Conservation (phyloP, 106 monocot genomes). For the Apostasia ramifera region DNA sequence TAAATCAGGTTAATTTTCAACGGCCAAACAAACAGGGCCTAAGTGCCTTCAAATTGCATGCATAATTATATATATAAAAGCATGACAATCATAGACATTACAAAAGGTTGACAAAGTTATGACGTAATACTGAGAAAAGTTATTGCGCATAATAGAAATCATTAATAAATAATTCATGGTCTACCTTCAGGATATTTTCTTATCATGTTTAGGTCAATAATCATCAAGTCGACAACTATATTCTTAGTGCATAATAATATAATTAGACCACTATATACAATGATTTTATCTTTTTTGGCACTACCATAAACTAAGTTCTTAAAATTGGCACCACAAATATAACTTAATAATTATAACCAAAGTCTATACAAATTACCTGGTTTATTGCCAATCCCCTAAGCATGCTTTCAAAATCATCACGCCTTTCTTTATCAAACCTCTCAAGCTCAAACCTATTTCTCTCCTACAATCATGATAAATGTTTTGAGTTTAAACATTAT, state of each 20-base stretch:
- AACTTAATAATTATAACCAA: not conserved
- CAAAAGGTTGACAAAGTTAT: too few relatives aligned
- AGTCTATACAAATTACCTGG: conserved; percentile 38
- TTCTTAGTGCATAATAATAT: too few relatives aligned
- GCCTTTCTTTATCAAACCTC: conserved; percentile 62
- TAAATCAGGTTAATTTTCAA: too few relatives aligned
- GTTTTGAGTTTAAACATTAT: not conserved
- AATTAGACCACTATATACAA: too few relatives aligned
- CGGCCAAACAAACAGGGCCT: too few relatives aligned
- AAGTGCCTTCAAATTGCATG: too few relatives aligned
- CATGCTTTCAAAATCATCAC: conserved; percentile 67
- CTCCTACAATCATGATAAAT: conserved; percentile 34
- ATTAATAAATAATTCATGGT: too few relatives aligned
- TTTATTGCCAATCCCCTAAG: conserved; percentile 73
- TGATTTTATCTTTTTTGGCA: not conserved
- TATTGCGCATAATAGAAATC: too few relatives aligned
- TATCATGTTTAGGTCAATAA: not conserved
- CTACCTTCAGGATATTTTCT: not conserved
- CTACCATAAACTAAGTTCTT: not conserved
- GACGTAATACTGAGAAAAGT: too few relatives aligned
- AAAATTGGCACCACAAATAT: not conserved
- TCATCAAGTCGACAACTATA: too few relatives aligned
- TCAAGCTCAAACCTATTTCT: conserved; percentile 71
- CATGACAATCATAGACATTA: too few relatives aligned
- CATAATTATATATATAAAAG: too few relatives aligned